Percentiles rank a stretch among this genome's conserved stretches.
Evolutionary conservation across 2,329 filamentous ascomycete genomes (phyloP).

Genomic region (Lachnellula suecica): DNA sequence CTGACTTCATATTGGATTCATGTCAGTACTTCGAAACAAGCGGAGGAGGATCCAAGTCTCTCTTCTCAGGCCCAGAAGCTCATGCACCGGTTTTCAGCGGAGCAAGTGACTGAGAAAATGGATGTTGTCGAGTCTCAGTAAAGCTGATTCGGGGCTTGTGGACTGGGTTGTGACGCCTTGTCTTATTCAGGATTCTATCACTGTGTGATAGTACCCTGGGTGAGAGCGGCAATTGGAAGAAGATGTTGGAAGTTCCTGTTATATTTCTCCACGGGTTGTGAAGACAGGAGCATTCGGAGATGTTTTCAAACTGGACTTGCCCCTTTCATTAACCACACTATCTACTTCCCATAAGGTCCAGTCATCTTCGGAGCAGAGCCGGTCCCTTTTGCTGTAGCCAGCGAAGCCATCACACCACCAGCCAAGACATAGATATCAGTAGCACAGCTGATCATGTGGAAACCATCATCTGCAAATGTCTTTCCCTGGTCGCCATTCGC

Average conservation of each 20-base stretch:
- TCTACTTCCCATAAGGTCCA: conserved; percentile 30
- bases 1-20: conserved; percentile 44
- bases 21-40: conserved; percentile 55
- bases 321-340: background rate
- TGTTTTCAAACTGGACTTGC: too few species aligned
- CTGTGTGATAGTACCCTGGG: too few species aligned
- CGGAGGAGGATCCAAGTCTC: conserved; percentile 46
- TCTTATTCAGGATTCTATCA: too few species aligned
- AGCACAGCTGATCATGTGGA: conserved; percentile 60
- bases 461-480: conserved; percentile 53
- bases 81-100: conserved; percentile 73
- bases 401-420: conserved; percentile 42
- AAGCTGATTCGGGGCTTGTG: too few species aligned
- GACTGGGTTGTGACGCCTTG: too few species aligned
- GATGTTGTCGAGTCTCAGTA: conserved; percentile 47
- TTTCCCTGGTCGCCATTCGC: conserved; percentile 55
- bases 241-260: too few species aligned
- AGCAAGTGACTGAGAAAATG: conserved; percentile 69
- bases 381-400: conserved; percentile 47
- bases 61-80: conserved; percentile 57
- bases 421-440: conserved; percentile 55
- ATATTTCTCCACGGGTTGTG: too few species aligned
- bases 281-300: too few species aligned
- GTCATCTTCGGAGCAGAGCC: conserved; percentile 25
- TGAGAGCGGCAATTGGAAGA: too few species aligned